A percentile compares a stretch with the other conserved stretches of the same genome.
Conservation (phyloP, 495 filamentous ascomycete species). For the Trichoderma asperelloides region DNA sequence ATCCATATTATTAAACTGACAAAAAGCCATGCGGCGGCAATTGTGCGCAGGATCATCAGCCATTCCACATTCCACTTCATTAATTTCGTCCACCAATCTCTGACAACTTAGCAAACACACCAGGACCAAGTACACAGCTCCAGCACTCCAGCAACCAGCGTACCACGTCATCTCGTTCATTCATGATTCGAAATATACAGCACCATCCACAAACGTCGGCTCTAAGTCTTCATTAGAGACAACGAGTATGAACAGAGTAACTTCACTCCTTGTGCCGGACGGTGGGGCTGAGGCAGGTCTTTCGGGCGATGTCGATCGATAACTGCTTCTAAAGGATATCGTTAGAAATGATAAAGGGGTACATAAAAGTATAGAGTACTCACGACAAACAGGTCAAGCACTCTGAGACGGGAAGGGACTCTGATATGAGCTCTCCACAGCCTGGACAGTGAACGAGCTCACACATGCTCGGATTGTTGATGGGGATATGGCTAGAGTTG, state of each 20-base stretch:
- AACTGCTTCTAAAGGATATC: neutral
- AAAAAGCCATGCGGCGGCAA: no score
- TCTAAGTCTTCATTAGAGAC: neutral
- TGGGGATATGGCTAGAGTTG: neutral
- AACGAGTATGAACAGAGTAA: neutral
- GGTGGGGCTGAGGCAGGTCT: neutral
- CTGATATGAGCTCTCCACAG: conserved; percentile 1
- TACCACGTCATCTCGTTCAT: neutral
- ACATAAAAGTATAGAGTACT: neutral
- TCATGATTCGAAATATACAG: neutral
- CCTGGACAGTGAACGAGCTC: neutral
- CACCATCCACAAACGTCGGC: neutral
- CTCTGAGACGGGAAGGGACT: conserved; percentile 2
- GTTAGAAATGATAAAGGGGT: neutral
- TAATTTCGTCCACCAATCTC: no score
- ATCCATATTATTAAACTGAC: no score
- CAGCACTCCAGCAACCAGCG: no score
- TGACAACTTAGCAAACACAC: no score
- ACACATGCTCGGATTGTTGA: neutral
- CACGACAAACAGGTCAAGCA: conserved; percentile 1
- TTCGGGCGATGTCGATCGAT: neutral
- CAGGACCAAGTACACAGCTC: no score
- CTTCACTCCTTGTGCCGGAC: neutral
- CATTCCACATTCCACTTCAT: no score
- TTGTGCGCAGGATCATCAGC: no score